Base-by-base conservation (phyloP, 2,329 filamentous ascomycete species). In the Aureobasidium sp. region DNA sequence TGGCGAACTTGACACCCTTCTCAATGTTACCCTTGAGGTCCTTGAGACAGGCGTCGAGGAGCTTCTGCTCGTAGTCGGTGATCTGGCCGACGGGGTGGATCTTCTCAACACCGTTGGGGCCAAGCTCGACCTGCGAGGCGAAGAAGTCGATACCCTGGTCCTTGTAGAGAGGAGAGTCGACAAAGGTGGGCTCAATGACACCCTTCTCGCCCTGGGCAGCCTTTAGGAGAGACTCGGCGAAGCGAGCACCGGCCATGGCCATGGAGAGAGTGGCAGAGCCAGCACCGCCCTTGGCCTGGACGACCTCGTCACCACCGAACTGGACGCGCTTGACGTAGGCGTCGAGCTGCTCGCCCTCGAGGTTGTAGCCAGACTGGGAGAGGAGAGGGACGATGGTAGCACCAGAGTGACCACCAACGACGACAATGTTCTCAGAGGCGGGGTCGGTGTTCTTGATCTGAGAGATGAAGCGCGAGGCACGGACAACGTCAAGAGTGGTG, bases 231-330 rank as follows among this genome's bases (percentile, higher is more conserved):
- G 89, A 91, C 83, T 97, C 92, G 71, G 94, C 91, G 78, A 88
- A 87, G 70, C 85, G 84, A 67, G 84, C 85, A 81, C 93, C 93
- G 69, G 93, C 93, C 86, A 96, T 93, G 74, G 93, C 93, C 93
- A 99, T 99, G 82, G 92, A 97, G 71, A 97, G 89, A 67, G 93
- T 97, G 76, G 93, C 93, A 70, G 92, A 97, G 72, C 93, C 93
- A 73, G 92, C 92, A 79, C 93, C 94, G 76, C 93, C 92, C 89
- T 97, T 97, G 80, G 93, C 94, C 87, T 97, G 86, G 81, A 97
- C 93, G 70, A 97, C 93, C 87, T 97, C 93, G 77, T 97, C 93
- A 84, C 93, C 93, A 78, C 94, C 93, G 77, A 97, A 97, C 83
- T 97, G 93, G 74, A 97, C 94, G 77, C 94, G 92, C 78, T 92